phyloP scores from a whole-genome alignment of 805 yeast genomes.

The Cephaloascus albidus region DNA sequence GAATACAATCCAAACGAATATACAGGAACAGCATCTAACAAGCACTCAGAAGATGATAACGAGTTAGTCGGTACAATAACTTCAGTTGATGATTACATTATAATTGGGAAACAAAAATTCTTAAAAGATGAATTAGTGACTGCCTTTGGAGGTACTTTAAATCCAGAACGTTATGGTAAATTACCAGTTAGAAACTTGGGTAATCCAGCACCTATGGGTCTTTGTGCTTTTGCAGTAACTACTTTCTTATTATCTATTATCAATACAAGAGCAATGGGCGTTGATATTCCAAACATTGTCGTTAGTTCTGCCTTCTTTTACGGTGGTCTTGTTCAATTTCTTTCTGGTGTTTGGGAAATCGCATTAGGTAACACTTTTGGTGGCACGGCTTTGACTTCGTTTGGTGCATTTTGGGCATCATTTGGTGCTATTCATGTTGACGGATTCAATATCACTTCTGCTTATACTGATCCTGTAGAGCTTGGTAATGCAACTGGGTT shows the following conservation, averaged over 20 bases:
- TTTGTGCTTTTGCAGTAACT: slow-evolving; percentile 62
- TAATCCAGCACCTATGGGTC: slow-evolving; percentile 71
- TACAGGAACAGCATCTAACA: too few species aligned
- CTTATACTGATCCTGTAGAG: slow-evolving; percentile 31
- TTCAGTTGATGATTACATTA: slow-evolving; percentile 18
- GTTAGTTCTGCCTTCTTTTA: slow-evolving; percentile 61
- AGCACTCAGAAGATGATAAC: too few species aligned
- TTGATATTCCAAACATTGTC: slow-evolving; percentile 47
- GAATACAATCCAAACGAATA: too few species aligned
- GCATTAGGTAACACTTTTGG: slow-evolving; percentile 73
- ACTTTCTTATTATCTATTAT: slow-evolving; percentile 57
- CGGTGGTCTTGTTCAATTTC: slow-evolving; percentile 63
- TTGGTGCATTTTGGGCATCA: slow-evolving; percentile 71
- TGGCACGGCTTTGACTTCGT: slow-evolving; percentile 48
- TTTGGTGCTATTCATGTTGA: slow-evolving; percentile 58
- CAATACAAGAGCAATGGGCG: slow-evolving; percentile 63
- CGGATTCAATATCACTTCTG: slow-evolving; percentile 43
- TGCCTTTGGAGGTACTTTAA: slow-evolving; percentile 26
- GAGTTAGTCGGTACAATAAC: neutral
- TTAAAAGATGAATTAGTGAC: slow-evolving; percentile 24
- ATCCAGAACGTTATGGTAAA: slow-evolving; percentile 13
- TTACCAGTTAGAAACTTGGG: slow-evolving; percentile 31
- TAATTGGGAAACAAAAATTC: slow-evolving; percentile 30
- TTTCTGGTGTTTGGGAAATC: slow-evolving; percentile 72
- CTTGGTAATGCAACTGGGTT: slow-evolving; percentile 45